Percentiles rank a stretch among this genome's conserved stretches.
phyloP scores from a whole-genome alignment of 371 early-diverging fungal genomes.

The Apophysomyces trapeziformis region DNA sequence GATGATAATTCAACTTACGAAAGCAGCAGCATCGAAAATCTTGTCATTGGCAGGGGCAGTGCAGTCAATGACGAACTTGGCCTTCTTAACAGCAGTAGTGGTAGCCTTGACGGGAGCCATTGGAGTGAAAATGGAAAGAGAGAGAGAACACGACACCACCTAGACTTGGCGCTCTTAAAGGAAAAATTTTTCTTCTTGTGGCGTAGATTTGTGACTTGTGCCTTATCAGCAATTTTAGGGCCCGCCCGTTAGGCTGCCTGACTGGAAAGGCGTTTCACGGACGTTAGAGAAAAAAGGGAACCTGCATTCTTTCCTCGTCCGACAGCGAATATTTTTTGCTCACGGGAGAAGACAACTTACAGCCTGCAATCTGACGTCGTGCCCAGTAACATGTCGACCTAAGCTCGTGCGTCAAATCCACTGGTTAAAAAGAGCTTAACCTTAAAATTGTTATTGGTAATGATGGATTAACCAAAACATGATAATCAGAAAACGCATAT shows the following conservation, averaged over 20 bases:
- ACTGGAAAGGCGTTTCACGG: too few species aligned
- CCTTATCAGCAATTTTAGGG: constrained; percentile 1
- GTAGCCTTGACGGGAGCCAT: constrained; percentile 59
- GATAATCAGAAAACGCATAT: constrained; percentile 1
- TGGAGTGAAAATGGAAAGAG: constrained; percentile 29
- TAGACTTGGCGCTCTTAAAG: not conserved
- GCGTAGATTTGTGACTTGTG: constrained; percentile 10
- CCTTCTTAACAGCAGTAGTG: constrained; percentile 48
- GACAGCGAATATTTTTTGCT: too few species aligned
- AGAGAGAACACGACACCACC: constrained; percentile 14
- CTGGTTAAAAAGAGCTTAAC: constrained; percentile 5
- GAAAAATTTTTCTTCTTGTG: constrained; percentile 15
- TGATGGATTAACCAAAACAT: constrained; percentile 1
- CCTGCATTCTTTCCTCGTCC: too few species aligned
- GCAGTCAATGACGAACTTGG: constrained; percentile 93
- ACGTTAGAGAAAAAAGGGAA: not conserved
- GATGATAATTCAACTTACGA: constrained; percentile 58
- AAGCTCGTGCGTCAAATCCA: not conserved
- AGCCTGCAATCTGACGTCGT: not conserved
- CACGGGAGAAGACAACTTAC: not conserved
- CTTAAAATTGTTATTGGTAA: not conserved
- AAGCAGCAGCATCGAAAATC: constrained; percentile 96
- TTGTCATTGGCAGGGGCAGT: constrained; percentile 93
- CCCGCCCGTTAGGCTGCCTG: not conserved
- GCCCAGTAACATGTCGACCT: not conserved